phyloP scores from a whole-genome alignment of 768 basidiomycete genomes.

The Kwoniella sp. region DNA sequence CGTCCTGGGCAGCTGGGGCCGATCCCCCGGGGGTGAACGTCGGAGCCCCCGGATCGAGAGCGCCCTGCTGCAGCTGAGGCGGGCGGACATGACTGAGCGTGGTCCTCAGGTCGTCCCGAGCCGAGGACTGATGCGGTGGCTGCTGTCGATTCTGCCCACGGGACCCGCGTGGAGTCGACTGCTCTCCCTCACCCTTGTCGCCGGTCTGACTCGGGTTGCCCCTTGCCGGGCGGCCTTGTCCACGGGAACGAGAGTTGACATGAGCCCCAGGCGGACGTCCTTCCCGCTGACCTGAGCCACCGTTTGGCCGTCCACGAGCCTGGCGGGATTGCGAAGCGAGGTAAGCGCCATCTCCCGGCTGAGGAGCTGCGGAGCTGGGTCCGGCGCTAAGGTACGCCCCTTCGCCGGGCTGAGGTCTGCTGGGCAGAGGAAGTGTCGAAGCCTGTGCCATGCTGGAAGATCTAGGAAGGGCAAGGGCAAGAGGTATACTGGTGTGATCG shows the following conservation, averaged over 20 bases:
- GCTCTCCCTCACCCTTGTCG: no score
- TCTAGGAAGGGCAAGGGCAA: no score
- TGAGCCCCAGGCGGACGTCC: background rate
- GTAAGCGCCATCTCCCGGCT: slow-evolving; percentile 30
- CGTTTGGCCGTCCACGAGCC: background rate
- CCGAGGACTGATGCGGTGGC: no score
- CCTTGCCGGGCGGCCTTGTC: no score
- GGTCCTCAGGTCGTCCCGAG: no score
- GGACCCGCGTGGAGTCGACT: no score
- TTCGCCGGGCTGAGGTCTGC: slow-evolving; percentile 2
- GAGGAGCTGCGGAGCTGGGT: slow-evolving; percentile 4
- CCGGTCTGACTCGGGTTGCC: no score
- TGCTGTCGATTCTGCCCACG: no score
- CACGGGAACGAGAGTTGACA: no score
- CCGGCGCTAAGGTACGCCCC: background rate
- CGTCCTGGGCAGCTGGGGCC: background rate
- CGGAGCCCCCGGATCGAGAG: slow-evolving; percentile 6
- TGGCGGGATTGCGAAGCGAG: slow-evolving; percentile 1
- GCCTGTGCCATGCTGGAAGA: slow-evolving; percentile 5
- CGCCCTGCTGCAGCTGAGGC: slow-evolving; percentile 6
- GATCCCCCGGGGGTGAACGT: slow-evolving; percentile 12
- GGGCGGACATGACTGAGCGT: no score
- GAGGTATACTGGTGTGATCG: no score
- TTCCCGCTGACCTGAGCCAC: background rate
- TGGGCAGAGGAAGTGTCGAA: slow-evolving; percentile 1